phyloP scores from a whole-genome alignment of 2,329 filamentous ascomycete genomes.

The Microascus cirrosus region DNA sequence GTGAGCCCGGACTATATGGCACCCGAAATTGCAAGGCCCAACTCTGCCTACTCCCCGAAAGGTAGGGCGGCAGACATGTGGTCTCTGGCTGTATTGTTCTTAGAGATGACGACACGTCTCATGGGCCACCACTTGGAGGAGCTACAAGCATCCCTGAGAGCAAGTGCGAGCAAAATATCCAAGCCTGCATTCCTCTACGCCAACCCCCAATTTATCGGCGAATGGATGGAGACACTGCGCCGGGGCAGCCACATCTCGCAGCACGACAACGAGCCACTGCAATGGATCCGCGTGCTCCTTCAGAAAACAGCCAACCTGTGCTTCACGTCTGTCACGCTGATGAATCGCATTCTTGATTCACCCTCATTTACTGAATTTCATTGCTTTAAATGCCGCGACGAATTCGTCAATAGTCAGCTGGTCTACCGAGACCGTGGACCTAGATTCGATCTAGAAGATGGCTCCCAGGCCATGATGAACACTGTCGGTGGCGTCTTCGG shows the following conservation, averaged over 20 bases:
- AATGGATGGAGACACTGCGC: neutral
- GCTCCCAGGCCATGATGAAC: neutral
- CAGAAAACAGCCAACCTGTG: neutral
- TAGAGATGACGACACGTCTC: neutral
- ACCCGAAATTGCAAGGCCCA: neutral
- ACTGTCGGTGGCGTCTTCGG: neutral
- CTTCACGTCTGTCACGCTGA: neutral
- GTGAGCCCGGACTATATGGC: neutral
- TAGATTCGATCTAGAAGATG: neutral
- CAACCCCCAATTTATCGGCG: neutral
- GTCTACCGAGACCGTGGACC: neutral
- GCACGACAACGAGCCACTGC: neutral
- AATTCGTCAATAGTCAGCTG: neutral
- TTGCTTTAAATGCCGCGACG: neutral
- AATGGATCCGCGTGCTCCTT: neutral
- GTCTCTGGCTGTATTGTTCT: neutral
- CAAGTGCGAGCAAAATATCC: neutral
- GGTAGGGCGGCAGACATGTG: neutral
- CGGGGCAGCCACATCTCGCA: neutral
- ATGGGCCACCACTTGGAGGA: neutral
- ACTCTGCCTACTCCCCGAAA: neutral
- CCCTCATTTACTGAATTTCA: neutral
- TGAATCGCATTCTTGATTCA: neutral
- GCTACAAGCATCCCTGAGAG: neutral
- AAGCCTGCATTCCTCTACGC: neutral